A percentile compares a stretch with the other conserved stretches of the same genome.
These are phyloP conservation scores for Gardenia jasminoides DNA, from an alignment of 257 asterid species.

Conservation along the genomic window DNA sequence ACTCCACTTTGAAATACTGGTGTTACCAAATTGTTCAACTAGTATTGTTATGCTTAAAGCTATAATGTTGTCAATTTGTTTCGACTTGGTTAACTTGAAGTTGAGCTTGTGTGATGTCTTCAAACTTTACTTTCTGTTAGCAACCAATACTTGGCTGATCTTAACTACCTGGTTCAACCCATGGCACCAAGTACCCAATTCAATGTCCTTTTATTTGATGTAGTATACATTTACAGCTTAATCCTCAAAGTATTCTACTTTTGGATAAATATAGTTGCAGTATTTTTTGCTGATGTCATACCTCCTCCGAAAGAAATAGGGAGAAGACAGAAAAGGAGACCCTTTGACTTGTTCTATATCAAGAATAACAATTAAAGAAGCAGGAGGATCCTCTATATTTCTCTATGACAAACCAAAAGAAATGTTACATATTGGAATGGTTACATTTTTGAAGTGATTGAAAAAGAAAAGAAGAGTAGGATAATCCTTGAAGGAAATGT, in stretches of 20 bases:
- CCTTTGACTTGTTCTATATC: neutral
- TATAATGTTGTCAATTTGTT: neutral
- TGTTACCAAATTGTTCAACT: neutral
- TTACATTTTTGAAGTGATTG: neutral
- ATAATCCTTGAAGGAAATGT: neutral
- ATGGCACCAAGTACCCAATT: neutral
- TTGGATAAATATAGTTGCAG: neutral
- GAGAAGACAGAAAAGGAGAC: neutral
- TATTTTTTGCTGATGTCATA: neutral
- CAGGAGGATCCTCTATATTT: neutral
- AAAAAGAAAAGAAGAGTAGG: neutral
- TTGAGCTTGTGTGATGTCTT: neutral
- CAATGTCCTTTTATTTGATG: neutral
- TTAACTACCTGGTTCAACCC: neutral
- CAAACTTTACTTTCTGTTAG: neutral
- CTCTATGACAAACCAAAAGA: neutral
- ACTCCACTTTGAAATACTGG: neutral
- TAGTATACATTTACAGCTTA: neutral
- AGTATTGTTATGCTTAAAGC: neutral
- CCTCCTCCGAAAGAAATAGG: neutral
- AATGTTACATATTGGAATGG: neutral
- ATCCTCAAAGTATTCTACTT: neutral
- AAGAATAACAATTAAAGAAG: neutral
- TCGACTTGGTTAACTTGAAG: neutral
- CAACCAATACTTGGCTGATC: neutral